Evolutionary conservation across 257 asterid species (phyloP), one percentile per base, ranked within the genome.

Genomic region (Linaria vulgaris): DNA sequence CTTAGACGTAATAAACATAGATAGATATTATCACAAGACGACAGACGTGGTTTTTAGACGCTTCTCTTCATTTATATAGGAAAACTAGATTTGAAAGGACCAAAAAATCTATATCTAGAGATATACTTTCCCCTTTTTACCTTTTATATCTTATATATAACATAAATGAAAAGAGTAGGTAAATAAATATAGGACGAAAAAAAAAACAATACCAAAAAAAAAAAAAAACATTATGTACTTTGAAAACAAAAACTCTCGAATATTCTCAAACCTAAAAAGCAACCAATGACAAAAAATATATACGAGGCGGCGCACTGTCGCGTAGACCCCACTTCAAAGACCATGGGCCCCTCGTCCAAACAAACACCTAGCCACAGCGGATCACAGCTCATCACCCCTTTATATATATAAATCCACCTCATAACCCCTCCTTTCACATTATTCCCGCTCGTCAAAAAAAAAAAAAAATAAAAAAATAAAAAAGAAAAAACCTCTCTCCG

Each of bases 391-490:
- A 63, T 1, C 21, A 12, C 6, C 15, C 59, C 15, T 21, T 22
- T 27, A 48, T 23, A 50, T 61, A 51, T 71, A 76, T 50, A 74
- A 21, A 68, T n/a, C 19, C 38, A 19, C 48, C 45, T 24, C 57
- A 12, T 37, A 44, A n/a, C 22, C 49, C 34, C 68, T 56, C 61
- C 15, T 21, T 59, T 73, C 63, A 74, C 53, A 23, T 59, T 27
- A 70, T 73, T 61, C 75, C 81, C 76, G 76, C 82, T 73, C 48
- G 56, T 9, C 7, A 57, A 53, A 39, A 27, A 25, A 21, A 12
- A 22, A 34, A n/a, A 27, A 71, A 62, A 54, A 17, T 56, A 34
- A 10, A 12, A 19, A 9, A 30, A n/a, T 19, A 49, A 27, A 39
- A 23, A n/a, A n/a, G n/a, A 23, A 54, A 27, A 51, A 59, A 3